Evolutionary conservation across 2,329 filamentous ascomycete genomes (phyloP).

Genomic region (Camptophora hylomeconis): DNA sequence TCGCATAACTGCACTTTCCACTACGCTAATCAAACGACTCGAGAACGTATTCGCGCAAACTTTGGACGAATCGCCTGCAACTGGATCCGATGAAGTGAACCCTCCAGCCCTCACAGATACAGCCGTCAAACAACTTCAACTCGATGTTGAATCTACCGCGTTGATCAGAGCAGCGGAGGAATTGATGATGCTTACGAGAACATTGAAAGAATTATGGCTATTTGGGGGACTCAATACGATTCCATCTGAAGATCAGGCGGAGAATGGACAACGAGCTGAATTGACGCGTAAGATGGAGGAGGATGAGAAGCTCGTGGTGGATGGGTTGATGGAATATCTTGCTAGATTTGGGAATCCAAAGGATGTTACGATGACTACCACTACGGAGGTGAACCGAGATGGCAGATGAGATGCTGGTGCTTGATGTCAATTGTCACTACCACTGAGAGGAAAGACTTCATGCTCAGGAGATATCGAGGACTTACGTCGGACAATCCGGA

Average conservation of each 20-base stretch:
- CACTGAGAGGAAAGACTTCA: too few species aligned
- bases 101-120: constrained; percentile 32
- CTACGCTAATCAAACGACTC: constrained; percentile 12
- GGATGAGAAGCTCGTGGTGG: constrained; percentile 31
- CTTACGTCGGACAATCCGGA: too few species aligned
- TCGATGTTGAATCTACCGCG: constrained; percentile 40
- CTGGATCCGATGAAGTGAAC: constrained; percentile 1
- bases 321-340: constrained; percentile 6
- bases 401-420: too few species aligned
- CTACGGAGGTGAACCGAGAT: too few species aligned
- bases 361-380: too few species aligned
- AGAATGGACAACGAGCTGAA: constrained; percentile 29
- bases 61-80: constrained; percentile 7
- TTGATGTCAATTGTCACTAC: too few species aligned
- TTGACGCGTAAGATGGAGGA: constrained; percentile 29
- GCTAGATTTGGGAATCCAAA: too few species aligned
- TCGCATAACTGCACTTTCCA: constrained; percentile 13
- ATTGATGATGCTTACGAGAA: constrained; percentile 45
- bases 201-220: constrained; percentile 54
- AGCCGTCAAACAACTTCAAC: constrained; percentile 42
- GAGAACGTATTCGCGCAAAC: constrained; percentile 15
- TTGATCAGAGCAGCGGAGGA: constrained; percentile 51
- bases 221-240: constrained; percentile 52
- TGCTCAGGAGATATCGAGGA: too few species aligned
- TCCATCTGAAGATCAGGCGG: constrained; percentile 26